A percentile compares a stretch with the other conserved stretches of the same genome.
Conservation (phyloP, 2,329 filamentous ascomycete genomes). For the Fusarium cicatricum region DNA sequence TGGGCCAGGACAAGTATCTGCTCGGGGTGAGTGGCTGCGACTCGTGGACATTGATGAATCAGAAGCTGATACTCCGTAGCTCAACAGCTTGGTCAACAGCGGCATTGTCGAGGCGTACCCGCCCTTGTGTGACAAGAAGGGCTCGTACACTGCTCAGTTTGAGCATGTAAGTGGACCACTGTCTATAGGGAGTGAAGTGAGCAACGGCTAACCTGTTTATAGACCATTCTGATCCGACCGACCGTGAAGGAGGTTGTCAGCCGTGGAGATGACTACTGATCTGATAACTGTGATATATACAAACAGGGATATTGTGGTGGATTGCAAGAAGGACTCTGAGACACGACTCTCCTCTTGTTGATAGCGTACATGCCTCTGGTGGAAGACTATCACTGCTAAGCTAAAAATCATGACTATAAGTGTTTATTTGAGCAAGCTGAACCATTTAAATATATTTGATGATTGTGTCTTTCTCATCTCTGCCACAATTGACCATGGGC, state of each 20-base stretch:
- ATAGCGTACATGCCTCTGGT: conserved; percentile 9
- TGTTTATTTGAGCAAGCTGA: too few species aligned
- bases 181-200: background rate
- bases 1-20: conserved; percentile 96
- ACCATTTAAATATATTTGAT: too few species aligned
- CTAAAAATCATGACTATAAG: too few species aligned
- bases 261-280: conserved; percentile 83
- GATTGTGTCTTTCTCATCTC: too few species aligned
- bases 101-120: conserved; percentile 93
- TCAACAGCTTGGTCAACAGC: conserved; percentile 84
- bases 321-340: conserved; percentile 40
- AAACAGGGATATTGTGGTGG: conserved; percentile 8
- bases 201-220: conserved; percentile 18
- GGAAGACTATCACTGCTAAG: too few species aligned
- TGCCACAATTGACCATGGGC: too few species aligned
- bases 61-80: conserved; percentile 52
- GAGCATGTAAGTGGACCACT: conserved; percentile 77
- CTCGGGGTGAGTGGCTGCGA: conserved; percentile 70
- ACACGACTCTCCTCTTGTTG: conserved; percentile 40
- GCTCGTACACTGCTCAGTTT: conserved; percentile 92
- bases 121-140: conserved; percentile 89
- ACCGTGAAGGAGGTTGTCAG: conserved; percentile 89
- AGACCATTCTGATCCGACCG: conserved; percentile 81
- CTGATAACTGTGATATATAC: background rate
- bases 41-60: conserved; percentile 18